Base-by-base conservation (phyloP, 1,284 basidiomycete species). In the Meira nashicola region DNA sequence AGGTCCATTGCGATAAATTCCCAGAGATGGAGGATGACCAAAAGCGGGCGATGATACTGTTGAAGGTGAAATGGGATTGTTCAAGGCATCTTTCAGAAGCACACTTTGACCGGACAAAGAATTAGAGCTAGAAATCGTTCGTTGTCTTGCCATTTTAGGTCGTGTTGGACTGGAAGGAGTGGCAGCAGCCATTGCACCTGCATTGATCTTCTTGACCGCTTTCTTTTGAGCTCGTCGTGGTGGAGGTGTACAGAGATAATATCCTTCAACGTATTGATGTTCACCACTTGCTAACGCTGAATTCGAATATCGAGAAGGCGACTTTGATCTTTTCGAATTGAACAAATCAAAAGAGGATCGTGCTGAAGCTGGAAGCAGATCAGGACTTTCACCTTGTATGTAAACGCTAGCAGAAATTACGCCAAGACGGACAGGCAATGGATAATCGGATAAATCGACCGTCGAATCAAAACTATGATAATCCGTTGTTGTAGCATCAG, bases 241-340 rank as follows among this genome's bases (percentile, higher is more conserved):
- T 1, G 70, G 70, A 4, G 69, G 67, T 0, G 62, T 69, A 39
- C 56, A 69, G 39, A 73, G 69, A 54, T 71, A 71, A 58, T 64
- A 71, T 5, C 70, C 70, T 39, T 64, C 57, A 28, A 63, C 63
- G 58, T 69, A 69, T 10, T 64, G 21, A 33, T 9, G 51, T 25
- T 19, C 12, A 23, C 46, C 23, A 17, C 12, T 5, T 21, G 12
- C 46, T 15, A 5, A 21, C 14, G 14, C n/a, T 2, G 62, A 40
- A 57, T 54, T 17, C 55, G 59, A 43, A 60, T 56, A 5, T 56
- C 44, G 10, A 44, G 25, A 12, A 66, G 25, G 37, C 17, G 39
- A 25, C 21, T 25, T 39, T 25, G 14, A 21, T 33, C 21, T 6
- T 25, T 15, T 50, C 23, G 23, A 40, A 21, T 21, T 57, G 15